Percentiles rank a stretch among this genome's conserved stretches.
phyloP scores from a whole-genome alignment of 2,329 filamentous ascomycete species.

The Aphanocladium album region DNA sequence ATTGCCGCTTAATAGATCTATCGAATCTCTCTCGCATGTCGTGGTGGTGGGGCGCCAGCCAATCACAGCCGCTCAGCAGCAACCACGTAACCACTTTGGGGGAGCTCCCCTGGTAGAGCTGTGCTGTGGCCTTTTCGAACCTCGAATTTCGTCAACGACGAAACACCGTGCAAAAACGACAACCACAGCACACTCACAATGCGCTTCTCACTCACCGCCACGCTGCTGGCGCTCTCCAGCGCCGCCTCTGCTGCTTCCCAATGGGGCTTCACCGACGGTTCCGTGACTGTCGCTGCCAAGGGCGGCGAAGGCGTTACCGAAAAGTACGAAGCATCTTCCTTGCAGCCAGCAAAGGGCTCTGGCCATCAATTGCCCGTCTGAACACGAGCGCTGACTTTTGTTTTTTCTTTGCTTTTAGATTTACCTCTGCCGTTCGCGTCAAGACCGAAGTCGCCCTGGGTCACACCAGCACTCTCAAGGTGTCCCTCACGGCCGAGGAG shows the following conservation, averaged over 20 bases:
- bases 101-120: slow-evolving; percentile 23
- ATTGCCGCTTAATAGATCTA: too few species aligned
- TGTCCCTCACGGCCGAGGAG: slow-evolving; percentile 76
- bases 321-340: slow-evolving; percentile 43
- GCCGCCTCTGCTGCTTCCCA: slow-evolving; percentile 50
- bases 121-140: slow-evolving; percentile 25
- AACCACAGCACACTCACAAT: slow-evolving; percentile 25
- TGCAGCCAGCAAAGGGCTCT: neutral
- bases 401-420: slow-evolving; percentile 36
- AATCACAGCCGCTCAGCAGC: slow-evolving; percentile 16
- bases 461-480: slow-evolving; percentile 68
- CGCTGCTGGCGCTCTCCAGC: slow-evolving; percentile 43
- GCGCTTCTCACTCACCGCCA: slow-evolving; percentile 34
- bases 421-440: slow-evolving; percentile 55
- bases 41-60: slow-evolving; percentile 11
- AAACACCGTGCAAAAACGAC: slow-evolving; percentile 16
- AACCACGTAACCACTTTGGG: slow-evolving; percentile 23
- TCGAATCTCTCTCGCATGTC: too few species aligned
- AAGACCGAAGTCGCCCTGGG: slow-evolving; percentile 61
- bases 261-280: slow-evolving; percentile 72
- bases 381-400: slow-evolving; percentile 20
- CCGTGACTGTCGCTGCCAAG: slow-evolving; percentile 60
- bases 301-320: slow-evolving; percentile 58
- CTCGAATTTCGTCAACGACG: slow-evolving; percentile 10
- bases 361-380: neutral